Base-by-base conservation (phyloP, 75 land plant genomes). In the Sequoia sempervirens region DNA sequence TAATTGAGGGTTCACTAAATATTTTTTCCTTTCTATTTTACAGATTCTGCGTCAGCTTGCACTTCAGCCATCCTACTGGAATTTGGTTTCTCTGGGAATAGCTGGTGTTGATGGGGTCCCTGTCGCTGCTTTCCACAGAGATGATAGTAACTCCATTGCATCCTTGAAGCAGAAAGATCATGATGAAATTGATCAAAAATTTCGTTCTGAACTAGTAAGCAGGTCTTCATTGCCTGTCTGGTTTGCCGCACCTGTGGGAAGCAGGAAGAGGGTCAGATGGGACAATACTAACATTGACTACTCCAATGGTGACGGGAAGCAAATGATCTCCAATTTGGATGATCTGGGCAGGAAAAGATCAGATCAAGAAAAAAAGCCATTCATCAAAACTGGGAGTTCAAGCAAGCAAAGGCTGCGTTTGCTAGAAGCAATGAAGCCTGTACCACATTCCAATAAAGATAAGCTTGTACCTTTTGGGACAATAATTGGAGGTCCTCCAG, bases 41-140 rank as follows among this genome's bases (percentile, higher is more conserved):
- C 89, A 98, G 99, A 93, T 95, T 82, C 83, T 98, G 86, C 87
- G 95, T 83, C 99, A 98, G 88, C 91, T 98, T 79, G 94, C 99
- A 34, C 91, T 90, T 32, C 98, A 94, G 50, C 79, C 86, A 46
- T 90, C 95, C 53, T 96, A 95, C 80, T 91, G 94, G 40, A 91
- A 91, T 86, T 90, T 98, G 40, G 95, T 92, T 68, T 84, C 93
- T 1, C 89, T 98, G 80, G 99, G 99, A 41, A 91, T 98, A 72
- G 98, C 98, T 30, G 93, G 99, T 81, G 90, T 98, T 61, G 94
- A 98, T 68, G 99, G 99, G 14, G 85, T 88, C 23, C 85, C 98
- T 82, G 99, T 98, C 84, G 96, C 98, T 70, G 91, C 99, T n/a
- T 98, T 98, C 84, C 92, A 91, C 84, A 91, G 86, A 84, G 92